These are phyloP conservation scores for Phytopythium sindhum DNA, from an alignment of 352 stramenopile species.

Conservation along the genomic window DNA sequence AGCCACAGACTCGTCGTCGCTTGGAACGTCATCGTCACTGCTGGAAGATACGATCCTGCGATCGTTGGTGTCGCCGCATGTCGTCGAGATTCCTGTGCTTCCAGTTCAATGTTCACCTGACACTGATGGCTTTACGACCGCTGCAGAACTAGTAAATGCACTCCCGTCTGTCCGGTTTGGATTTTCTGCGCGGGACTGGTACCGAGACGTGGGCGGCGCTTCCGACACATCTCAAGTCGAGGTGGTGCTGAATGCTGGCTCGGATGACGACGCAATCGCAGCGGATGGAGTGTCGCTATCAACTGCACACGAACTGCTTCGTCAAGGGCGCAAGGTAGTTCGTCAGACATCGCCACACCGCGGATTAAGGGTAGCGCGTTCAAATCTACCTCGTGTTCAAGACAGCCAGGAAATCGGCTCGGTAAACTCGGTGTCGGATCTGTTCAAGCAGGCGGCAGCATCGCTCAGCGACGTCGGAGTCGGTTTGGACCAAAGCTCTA, in stretches of 20 bases:
- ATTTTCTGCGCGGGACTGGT: conserved; percentile 23
- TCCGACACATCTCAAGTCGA: not conserved
- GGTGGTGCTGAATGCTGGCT: not conserved
- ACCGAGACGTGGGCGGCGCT: conserved; percentile 6
- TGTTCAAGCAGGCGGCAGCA: not conserved
- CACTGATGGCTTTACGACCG: not conserved
- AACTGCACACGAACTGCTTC: conserved; percentile 27
- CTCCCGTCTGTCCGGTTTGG: conserved; percentile 20
- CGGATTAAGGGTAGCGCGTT: not conserved
- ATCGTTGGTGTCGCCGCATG: not conserved
- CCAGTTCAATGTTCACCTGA: not conserved
- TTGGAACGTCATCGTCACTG: not conserved
- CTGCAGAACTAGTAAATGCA: not conserved
- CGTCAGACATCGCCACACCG: conserved; percentile 6
- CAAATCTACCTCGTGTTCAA: not conserved
- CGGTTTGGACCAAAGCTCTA: not conserved
- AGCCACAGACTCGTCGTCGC: not conserved
- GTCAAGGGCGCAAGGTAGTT: conserved; percentile 19
- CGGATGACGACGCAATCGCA: not conserved
- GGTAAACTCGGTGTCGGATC: not conserved
- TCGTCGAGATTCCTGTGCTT: not conserved
- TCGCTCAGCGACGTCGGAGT: not conserved
- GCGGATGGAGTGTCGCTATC: conserved; percentile 17
- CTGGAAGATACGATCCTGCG: conserved; percentile 16
- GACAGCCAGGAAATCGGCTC: not conserved